phyloP scores from a whole-genome alignment of 139 green algal species.

The Picochlorum sp. region DNA sequence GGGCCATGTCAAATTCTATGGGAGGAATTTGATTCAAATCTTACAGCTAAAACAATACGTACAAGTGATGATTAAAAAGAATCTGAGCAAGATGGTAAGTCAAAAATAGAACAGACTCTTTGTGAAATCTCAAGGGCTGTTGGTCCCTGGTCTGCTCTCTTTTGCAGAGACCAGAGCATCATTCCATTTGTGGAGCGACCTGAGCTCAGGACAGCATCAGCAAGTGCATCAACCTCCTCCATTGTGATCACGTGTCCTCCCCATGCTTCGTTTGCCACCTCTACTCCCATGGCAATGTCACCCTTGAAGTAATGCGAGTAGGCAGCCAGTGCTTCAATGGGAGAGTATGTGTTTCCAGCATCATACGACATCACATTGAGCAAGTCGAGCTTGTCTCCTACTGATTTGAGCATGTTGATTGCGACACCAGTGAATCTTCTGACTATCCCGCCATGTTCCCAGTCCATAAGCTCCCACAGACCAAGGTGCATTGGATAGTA shows the following conservation, averaged over 20 bases:
- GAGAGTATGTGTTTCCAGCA: constrained; percentile 26
- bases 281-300: constrained; percentile 29
- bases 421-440: constrained; percentile 24
- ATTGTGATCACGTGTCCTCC: constrained; percentile 19
- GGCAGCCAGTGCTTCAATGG: constrained; percentile 19
- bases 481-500: constrained; percentile 30
- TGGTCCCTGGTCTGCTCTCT: neutral
- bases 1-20: too few species aligned
- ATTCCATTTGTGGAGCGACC: constrained; percentile 11
- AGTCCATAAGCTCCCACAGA: constrained; percentile 36
- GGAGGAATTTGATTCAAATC: too few species aligned
- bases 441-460: neutral
- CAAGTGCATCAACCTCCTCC: neutral
- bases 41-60: too few species aligned
- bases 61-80: too few species aligned
- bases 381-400: constrained; percentile 25
- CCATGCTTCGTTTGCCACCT: constrained; percentile 37
- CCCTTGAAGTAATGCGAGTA: constrained; percentile 23
- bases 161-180: constrained; percentile 26
- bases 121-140: neutral
- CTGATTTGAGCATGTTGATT: constrained; percentile 30
- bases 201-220: neutral
- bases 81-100: too few species aligned
- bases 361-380: constrained; percentile 46
- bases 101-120: too few species aligned